Base-by-base conservation (phyloP, 768 basidiomycete genomes). In the Suillus variegatus region DNA sequence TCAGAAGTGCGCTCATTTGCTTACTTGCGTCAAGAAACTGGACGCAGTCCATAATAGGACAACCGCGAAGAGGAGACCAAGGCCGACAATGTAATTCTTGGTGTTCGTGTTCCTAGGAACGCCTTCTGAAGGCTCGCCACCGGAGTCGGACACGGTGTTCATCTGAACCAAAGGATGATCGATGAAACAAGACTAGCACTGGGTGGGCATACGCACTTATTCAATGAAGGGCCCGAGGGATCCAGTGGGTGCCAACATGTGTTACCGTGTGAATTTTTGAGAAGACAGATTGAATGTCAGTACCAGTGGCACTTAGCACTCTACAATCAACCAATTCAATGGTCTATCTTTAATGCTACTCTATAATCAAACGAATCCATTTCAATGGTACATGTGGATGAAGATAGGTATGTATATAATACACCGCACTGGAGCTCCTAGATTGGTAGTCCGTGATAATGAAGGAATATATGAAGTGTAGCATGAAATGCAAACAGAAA, bases 31-130 rank as follows among this genome's bases (percentile, higher is more conserved):
- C 47, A 97, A 81, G 72, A 95, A 97, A 75, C 90, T 96, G 56
- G 91, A 92, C 13, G 83, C 78, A 18, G 95, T 97, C 96, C 96
- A 98, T 14, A 97, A 83, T 43, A 93, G 66, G 44, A 94, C 93
- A 60, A 96, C 94, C 22, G 87, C 64, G 3, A 94, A 73, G 25
- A 95, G 85, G 51, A 95, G 79, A 35, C 79, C 78, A 61, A 95
- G 88, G 61, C 94, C 94, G 36, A 86, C 70, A 28, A 77, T 61
- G 72, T 86, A 88, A 65, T 84, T 73, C 35, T 69, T 76, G 13
- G 63, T 67, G 18, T 69, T 55, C 49, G 61, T 13, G 54, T 44
- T 65, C 41, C 57, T 62, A 16, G 64, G 51, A 20, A 9, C 60
- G n/a, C 64, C 56, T 52, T 54, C 68, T 35, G 73, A 67, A 44